phyloP scores from a whole-genome alignment of 768 basidiomycete species.

The Coprinellus micaceus region DNA sequence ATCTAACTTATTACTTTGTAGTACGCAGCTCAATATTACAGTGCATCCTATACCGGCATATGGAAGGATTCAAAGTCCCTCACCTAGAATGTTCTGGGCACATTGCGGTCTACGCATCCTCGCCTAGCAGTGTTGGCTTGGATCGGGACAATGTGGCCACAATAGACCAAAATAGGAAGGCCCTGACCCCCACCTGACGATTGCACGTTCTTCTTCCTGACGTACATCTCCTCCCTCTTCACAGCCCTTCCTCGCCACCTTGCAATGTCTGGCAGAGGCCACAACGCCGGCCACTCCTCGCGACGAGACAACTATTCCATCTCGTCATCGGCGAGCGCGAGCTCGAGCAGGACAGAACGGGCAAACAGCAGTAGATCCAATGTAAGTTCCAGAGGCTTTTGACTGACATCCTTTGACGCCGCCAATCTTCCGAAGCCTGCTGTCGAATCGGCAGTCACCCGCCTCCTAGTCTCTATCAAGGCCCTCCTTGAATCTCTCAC shows the following conservation, averaged over 20 bases:
- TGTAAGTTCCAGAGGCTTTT: constrained; percentile 25
- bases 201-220: not conserved
- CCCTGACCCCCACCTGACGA: not conserved
- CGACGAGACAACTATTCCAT: constrained; percentile 52
- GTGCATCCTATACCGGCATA: no score
- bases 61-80: no score
- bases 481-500: constrained; percentile 88
- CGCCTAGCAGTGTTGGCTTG: no score
- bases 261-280: constrained; percentile 30
- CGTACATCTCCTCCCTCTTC: constrained; percentile 7
- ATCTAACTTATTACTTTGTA: not conserved
- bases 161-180: no score
- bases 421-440: constrained; percentile 46
- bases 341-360: constrained; percentile 40
- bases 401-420: constrained; percentile 7
- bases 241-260: constrained; percentile 9
- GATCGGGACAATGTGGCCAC: no score
- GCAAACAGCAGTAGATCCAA: constrained; percentile 32
- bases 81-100: no score
- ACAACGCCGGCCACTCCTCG: constrained; percentile 40
- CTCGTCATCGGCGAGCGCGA: constrained; percentile 42
- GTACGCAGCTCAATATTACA: constrained; percentile 2
- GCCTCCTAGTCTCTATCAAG: constrained; percentile 91
- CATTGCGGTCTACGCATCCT: no score
- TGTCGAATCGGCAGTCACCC: constrained; percentile 88